phyloP scores from a whole-genome alignment of 208 protist genomes.

The Acanthamoeba culbertsoni region DNA sequence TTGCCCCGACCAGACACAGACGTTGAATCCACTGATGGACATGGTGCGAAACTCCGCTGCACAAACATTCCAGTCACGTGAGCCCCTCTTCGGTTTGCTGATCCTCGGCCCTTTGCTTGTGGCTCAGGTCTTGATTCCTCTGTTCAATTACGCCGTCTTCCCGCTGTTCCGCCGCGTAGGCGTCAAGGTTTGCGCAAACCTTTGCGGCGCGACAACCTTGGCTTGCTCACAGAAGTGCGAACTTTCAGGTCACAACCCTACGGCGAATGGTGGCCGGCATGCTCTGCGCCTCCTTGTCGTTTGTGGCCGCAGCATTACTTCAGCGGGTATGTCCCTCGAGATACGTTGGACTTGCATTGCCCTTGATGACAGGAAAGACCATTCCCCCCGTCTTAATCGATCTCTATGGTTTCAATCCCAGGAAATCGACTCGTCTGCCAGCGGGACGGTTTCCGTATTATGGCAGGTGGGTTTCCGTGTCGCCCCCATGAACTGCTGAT shows the following conservation, averaged over 20 bases:
- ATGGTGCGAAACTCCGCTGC: constrained; percentile 10
- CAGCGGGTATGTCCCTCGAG: constrained; percentile 53
- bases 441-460: background rate
- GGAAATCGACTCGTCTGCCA: background rate
- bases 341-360: background rate
- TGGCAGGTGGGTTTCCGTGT: background rate
- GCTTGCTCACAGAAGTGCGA: background rate
- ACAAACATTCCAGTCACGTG: too few species aligned
- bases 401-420: too few species aligned
- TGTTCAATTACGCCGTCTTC: constrained; percentile 73
- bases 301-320: constrained; percentile 65
- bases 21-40: constrained; percentile 73
- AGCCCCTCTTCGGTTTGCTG: too few species aligned
- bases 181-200: background rate
- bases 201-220: too few species aligned
- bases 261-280: constrained; percentile 70
- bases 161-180: background rate
- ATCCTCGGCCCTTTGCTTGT: background rate
- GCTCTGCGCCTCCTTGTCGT: constrained; percentile 63
- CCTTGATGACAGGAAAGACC: too few species aligned
- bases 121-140: constrained; percentile 57
- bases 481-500: too few species aligned
- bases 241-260: constrained; percentile 64
- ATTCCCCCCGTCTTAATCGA: too few species aligned
- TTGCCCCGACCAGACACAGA: constrained; percentile 66